A percentile compares a stretch with the other conserved stretches of the same genome.
Conservation (phyloP, 345 rosid species). For the Aegle marmelos region DNA sequence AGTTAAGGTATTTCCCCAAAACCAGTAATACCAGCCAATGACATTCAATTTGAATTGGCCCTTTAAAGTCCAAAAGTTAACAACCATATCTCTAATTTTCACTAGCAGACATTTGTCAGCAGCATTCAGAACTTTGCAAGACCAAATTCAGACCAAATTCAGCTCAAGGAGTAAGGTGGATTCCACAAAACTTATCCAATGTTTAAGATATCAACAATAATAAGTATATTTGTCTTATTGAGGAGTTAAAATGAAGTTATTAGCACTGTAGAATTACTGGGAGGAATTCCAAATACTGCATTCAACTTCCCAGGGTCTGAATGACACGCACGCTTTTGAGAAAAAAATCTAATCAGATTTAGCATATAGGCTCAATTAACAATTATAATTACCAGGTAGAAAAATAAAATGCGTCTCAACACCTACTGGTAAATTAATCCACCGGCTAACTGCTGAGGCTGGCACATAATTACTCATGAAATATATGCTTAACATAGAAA, state of each 20-base stretch:
- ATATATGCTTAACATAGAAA: not conserved
- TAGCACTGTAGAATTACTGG: not conserved
- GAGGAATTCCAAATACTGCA: not conserved
- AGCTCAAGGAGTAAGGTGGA: not conserved
- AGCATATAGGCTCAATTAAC: not conserved
- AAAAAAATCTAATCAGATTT: not conserved
- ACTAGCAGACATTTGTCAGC: not conserved
- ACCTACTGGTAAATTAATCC: not conserved
- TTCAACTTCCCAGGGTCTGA: not conserved
- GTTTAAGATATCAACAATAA: not conserved
- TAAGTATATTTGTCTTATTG: not conserved
- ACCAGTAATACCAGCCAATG: not conserved
- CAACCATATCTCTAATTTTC: not conserved
- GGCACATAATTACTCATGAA: not conserved
- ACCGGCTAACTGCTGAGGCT: not conserved
- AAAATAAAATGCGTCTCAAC: not conserved
- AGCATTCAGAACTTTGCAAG: not conserved
- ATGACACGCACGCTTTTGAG: not conserved
- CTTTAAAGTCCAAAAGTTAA: not conserved
- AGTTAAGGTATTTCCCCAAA: constrained; percentile 26
- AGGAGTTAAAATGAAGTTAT: not conserved
- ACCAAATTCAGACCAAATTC: not conserved
- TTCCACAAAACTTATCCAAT: not conserved
- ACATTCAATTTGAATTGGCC: not conserved
- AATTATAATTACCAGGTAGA: not conserved